Percentiles rank a stretch among this genome's conserved stretches.
Conservation (phyloP, 2,329 filamentous ascomycete species). For the Shiraia bambusicola region DNA sequence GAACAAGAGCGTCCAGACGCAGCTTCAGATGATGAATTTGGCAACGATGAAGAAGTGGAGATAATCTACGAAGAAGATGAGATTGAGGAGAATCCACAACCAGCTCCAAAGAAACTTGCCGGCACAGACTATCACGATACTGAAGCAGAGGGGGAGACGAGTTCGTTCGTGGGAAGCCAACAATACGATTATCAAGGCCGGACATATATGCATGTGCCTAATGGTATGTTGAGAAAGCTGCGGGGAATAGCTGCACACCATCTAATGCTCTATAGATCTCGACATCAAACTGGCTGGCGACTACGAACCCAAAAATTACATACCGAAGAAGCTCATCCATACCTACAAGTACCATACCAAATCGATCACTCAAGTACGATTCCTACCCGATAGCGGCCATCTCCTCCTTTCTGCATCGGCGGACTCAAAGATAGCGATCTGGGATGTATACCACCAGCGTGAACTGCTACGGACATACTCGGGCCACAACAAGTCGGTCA, state of each 20-base stretch:
- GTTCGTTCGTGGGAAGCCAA: constrained; percentile 79
- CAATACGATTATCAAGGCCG: constrained; percentile 91
- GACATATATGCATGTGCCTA: constrained; percentile 96
- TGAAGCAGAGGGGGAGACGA: constrained; percentile 66
- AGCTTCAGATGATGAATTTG: constrained; percentile 62
- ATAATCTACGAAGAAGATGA: constrained; percentile 76
- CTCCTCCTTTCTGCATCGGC: constrained; percentile 86
- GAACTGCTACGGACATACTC: constrained; percentile 89
- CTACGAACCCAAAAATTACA: constrained; percentile 77
- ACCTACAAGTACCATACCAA: constrained; percentile 84
- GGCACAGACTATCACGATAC: constrained; percentile 55
- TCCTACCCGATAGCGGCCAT: constrained; percentile 87
- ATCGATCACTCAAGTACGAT: constrained; percentile 82
- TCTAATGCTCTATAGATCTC: constrained; percentile 26
- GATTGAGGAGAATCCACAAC: constrained; percentile 58
- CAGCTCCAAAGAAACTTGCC: constrained; percentile 61
- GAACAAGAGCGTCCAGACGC: constrained; percentile 68
- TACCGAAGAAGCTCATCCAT: constrained; percentile 91
- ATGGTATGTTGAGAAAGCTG: constrained; percentile 41
- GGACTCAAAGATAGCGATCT: constrained; percentile 88
- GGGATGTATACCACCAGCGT: constrained; percentile 87
- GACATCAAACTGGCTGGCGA: constrained; percentile 68
- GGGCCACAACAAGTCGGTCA: constrained; percentile 86
- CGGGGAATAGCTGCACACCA: constrained; percentile 3
- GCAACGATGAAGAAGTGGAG: constrained; percentile 70